These are phyloP conservation scores for Nepenthes mirabilis DNA, from an alignment of 148 eudicot genomes.

Conservation along the genomic window DNA sequence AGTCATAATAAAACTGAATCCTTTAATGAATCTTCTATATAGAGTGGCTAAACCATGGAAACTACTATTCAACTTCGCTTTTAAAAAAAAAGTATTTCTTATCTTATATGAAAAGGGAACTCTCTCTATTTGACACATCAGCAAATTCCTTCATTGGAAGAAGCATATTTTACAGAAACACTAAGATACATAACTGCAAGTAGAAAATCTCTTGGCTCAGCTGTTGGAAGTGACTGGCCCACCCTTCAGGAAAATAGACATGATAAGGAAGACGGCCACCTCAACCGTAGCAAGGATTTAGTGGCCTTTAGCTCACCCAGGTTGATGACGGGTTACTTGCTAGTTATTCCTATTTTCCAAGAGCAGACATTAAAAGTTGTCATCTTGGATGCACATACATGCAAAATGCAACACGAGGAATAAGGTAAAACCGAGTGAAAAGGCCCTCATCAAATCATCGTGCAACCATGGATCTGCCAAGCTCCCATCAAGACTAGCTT, in stretches of 20 bases:
- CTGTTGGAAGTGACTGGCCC: background rate
- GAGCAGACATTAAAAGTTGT: constrained; percentile 48
- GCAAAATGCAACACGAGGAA: constrained; percentile 2
- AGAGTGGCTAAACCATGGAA: no score
- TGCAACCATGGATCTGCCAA: constrained; percentile 14
- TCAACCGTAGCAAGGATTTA: background rate
- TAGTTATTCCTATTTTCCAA: constrained; percentile 16
- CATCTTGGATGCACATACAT: constrained; percentile 25
- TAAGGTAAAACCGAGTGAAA: constrained; percentile 7
- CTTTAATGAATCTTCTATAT: no score
- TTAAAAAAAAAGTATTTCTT: no score
- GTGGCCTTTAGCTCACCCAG: no score
- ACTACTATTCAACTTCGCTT: no score
- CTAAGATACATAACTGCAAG: background rate
- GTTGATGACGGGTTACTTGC: background rate
- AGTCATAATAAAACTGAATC: no score
- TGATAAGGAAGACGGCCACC: background rate
- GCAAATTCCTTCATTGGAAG: no score
- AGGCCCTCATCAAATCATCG: constrained; percentile 3
- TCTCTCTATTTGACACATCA: no score
- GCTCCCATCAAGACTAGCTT: constrained; percentile 8
- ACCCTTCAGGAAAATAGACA: background rate
- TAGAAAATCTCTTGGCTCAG: background rate
- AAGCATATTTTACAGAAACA: background rate
- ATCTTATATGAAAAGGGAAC: no score